Base-by-base conservation (phyloP, 2,329 filamentous ascomycete species). In the Gaeumannomyces sp. region DNA sequence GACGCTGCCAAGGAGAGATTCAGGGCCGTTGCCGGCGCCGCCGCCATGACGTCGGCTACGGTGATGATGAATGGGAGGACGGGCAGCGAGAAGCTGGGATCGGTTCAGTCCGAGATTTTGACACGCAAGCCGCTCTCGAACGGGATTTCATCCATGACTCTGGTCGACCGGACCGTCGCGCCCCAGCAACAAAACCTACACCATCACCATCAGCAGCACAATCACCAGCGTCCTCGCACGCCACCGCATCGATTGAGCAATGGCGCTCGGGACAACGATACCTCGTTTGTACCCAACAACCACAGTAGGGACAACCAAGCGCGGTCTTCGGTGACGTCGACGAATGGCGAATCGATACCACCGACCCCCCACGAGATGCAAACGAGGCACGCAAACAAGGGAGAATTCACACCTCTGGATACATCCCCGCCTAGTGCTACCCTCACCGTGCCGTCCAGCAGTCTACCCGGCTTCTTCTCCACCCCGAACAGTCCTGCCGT, bases 41-140 rank as follows among this genome's bases (percentile, higher is more conserved):
- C 60, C 76, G 45, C 50, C 61, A 64, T 64, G 62, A 64, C 57
- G 11, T 60, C 77, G 7, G 82, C 85, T 72, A 88, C 82, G 76
- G 84, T 88, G 77, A 84, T 85, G 72, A 81, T 83, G 69, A 87
- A 88, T 73, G 85, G 82, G 68, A 80, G 79, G 70, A 78, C 59
- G 6, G 35, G 22, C 35, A 53, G 22, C 19, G 59, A 61, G 29
- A 59, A 58, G 27, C 61, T 31, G 19, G 61, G 27, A 22, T 58
- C 58, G 14, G 56, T 62, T n/a, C 57, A 64, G 19, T 35, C 64
- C 16, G 61, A 60, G 16, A 25, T 58, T 2, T 35, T 64, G n/a
- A 29, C 33, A 22, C 58, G 67, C 64, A 73, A 70, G 65, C 70
- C 69, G 14, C 62, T 70, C 28, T 67, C 69, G 16, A 72, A 72